These are phyloP conservation scores for Phytophthora tubulina DNA, from an alignment of 352 stramenopile species.

Conservation along the genomic window DNA sequence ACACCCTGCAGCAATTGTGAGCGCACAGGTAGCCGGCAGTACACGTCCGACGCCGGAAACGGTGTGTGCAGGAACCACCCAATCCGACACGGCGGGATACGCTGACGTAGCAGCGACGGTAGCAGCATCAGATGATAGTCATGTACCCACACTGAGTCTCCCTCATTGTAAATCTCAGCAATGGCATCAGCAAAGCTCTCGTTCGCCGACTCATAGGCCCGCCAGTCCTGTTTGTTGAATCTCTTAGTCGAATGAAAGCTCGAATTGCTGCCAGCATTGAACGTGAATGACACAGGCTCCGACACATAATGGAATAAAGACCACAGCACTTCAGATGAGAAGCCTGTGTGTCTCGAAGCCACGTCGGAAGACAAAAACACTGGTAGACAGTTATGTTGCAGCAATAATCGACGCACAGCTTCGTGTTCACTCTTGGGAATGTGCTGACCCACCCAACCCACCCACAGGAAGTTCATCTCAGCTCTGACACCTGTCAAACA, in stretches of 20 bases:
- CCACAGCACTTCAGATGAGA: constrained; percentile 93
- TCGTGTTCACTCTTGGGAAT: constrained; percentile 87
- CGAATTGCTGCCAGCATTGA: constrained; percentile 47
- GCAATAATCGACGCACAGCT: constrained; percentile 69
- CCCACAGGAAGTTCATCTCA: constrained; percentile 86
- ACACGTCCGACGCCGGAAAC: constrained; percentile 90
- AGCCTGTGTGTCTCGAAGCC: constrained; percentile 88
- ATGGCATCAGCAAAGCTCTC: constrained; percentile 88
- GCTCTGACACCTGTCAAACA: constrained; percentile 73
- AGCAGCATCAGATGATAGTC: constrained; percentile 93
- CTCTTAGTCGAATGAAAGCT: constrained; percentile 71
- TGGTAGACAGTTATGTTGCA: constrained; percentile 89
- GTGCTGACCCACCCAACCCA: constrained; percentile 91
- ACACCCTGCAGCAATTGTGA: constrained; percentile 81
- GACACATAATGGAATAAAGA: constrained; percentile 93
- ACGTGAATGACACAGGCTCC: constrained; percentile 63
- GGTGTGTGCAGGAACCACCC: constrained; percentile 92
- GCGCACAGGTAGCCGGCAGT: constrained; percentile 83
- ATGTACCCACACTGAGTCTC: constrained; percentile 90
- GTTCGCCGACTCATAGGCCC: constrained; percentile 90
- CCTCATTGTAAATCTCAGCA: constrained; percentile 89
- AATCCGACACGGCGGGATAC: constrained; percentile 77
- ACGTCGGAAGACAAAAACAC: constrained; percentile 89
- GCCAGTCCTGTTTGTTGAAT: constrained; percentile 91
- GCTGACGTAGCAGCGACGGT: constrained; percentile 83